Evolutionary conservation across 2,329 filamentous ascomycete species (phyloP), one percentile per base, ranked within the genome.

Genomic region (Paraconiothyrium sp.): DNA sequence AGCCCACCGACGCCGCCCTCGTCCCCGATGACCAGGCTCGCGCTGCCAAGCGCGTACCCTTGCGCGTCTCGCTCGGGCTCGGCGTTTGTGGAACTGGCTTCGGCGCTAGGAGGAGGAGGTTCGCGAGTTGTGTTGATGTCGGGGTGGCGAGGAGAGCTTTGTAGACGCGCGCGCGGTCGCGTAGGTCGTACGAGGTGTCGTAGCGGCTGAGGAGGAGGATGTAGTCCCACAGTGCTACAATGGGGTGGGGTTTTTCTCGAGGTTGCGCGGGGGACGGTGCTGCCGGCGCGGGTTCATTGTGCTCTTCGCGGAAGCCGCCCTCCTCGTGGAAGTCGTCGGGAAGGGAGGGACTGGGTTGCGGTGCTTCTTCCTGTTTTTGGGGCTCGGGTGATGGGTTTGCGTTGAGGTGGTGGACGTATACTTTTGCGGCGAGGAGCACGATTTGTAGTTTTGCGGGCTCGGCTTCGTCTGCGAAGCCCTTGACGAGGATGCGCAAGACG

Each of bases 21-120:
- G 1, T 89, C 89, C 1, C 92, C 93, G 11, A 98, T 83, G 0
- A 97, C 91, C 0, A 98, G 85, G 16, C 93, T 94, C 1, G 94
- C 88, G 2, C 92, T 95, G 11, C 95, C 95, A 0, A 99, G 84
- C 1, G 90, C 84, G 60, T 94, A 90, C 0, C 88, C 66, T 90
- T 92, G 37, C 94, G 87, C 2, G 87, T 89, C 75, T 97, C 94
- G 0, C 92, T 97, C 0, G 95, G 95, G 61, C 92, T 97, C 0
- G 93, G 93, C 0, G 92, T 91, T 63, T 97, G 92, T 0, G 95
- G 95, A 0, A 95, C 93, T 0, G 95, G 94, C 76, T 99, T 99
- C 0, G 95, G 94, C 0, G 95, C 95, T 1, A 98, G 86, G 0
- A 99, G 88, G 76, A 98, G 91, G 14, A 99, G 84, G 0, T 91